Evolutionary conservation across 371 early-diverging fungal species (phyloP).

Genomic region (Mortierella sp.): DNA sequence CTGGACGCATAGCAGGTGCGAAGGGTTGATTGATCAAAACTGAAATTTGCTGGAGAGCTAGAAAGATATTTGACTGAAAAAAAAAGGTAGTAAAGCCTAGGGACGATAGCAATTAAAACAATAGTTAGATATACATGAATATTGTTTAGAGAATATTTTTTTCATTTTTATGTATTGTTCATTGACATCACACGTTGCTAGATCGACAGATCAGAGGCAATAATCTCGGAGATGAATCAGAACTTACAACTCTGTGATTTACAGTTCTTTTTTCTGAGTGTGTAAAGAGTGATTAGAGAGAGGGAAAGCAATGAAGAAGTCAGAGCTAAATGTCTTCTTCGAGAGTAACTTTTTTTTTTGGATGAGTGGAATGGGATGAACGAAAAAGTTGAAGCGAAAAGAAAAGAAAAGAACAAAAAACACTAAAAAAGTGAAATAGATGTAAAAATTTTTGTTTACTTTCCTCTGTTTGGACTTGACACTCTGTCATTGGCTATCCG

Average conservation of each 20-base stretch:
- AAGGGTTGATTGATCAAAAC: constrained; percentile 39
- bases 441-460: constrained; percentile 4
- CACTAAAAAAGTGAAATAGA: not conserved
- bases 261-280: constrained; percentile 24
- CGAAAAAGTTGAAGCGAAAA: constrained; percentile 9
- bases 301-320: constrained; percentile 7
- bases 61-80: constrained; percentile 1
- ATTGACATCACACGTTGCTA: not conserved
- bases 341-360: not conserved
- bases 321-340: constrained; percentile 11
- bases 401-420: constrained; percentile 5
- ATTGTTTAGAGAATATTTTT: too few species aligned
- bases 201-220: not conserved
- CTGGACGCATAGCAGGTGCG: constrained; percentile 58
- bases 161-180: too few species aligned
- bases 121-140: too few species aligned
- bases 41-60: constrained; percentile 24
- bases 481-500: not conserved
- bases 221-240: not conserved
- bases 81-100: constrained; percentile 1
- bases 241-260: constrained; percentile 30
- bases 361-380: constrained; percentile 13
- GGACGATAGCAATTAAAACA: not conserved
- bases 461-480: not conserved
- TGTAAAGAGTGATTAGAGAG: not conserved